Base-by-base conservation (phyloP, 2,329 filamentous ascomycete species). In the Calonectria crousiana region DNA sequence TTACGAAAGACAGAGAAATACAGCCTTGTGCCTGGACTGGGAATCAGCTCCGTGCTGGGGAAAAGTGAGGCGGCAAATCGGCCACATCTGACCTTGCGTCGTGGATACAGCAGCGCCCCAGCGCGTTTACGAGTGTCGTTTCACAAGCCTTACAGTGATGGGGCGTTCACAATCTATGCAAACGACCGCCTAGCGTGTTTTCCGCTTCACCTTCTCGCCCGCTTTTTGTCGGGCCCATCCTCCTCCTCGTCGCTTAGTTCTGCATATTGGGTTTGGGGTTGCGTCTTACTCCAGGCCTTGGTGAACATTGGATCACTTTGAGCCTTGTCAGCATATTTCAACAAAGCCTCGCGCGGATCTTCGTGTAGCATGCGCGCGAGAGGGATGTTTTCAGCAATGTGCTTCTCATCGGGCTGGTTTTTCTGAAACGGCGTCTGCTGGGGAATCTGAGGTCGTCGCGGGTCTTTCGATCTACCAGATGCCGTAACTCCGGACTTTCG, bases 231-330 rank as follows among this genome's bases (percentile, higher is more conserved):
- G n/a, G 91, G 92, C 4, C 89, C 90, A 9, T 91, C 90, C 67
- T 92, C 93, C 77, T 98, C 96, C 20, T 95, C 95, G 81, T 98
- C 96, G 83, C 95, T 97, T 41, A 97, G 81, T 53, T 98, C 95
- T 10, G 94, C 94, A 86, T 97, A 99, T 78, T 98, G 93, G 32
- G 96, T 95, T 78, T 96, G 93, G 0, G 97, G 97, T 86, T 98
- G 96, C 47, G 95, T 98, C 79, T 93, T 90, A 82, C 94, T 94
- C 94, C 95, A 99, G 20, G 96, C 97, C 78, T 94, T 95, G 36
- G 97, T 99, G 82, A 98, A 99, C 80, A 98, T 90, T 0, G 96
- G 96, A 83, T 98, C 96, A 83, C 95, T 96, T 85, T 98, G 92
- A 16, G 96, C 95, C 82, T 97, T 93, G 70, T 98, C 95, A 47